phyloP scores from a whole-genome alignment of 106 monocot species.

The Platanthera guangdongensis region DNA sequence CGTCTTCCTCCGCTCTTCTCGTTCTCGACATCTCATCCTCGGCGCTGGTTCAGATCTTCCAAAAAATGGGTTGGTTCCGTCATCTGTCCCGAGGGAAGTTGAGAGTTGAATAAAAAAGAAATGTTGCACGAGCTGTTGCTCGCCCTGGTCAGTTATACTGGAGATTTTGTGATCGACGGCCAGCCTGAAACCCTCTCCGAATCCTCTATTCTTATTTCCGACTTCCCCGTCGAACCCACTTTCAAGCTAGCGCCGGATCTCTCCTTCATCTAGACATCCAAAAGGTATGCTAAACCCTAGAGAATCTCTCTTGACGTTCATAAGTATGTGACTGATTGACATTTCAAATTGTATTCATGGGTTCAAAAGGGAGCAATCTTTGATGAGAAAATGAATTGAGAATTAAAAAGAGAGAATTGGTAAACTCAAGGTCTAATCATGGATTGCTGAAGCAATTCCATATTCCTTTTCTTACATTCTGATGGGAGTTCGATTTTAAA shows the following conservation, averaged over 20 bases:
- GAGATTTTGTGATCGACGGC: conserved; percentile 83
- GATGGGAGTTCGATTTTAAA: too few relatives aligned
- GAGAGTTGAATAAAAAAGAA: neutral
- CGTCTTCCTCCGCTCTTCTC: too few relatives aligned
- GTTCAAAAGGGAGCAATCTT: neutral
- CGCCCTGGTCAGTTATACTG: conserved; percentile 74
- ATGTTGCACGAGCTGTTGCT: conserved; percentile 99
- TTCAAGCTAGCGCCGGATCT: conserved; percentile 83
- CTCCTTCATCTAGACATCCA: conserved; percentile 76
- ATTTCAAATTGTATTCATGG: neutral
- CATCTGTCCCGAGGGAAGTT: neutral
- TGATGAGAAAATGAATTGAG: neutral
- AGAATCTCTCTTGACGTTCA: neutral
- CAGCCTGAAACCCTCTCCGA: conserved; percentile 31
- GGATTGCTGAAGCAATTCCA: too few relatives aligned
- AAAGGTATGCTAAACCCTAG: conserved; percentile 41
- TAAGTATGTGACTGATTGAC: neutral
- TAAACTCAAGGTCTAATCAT: too few relatives aligned
- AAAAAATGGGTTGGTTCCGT: too few relatives aligned
- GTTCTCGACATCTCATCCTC: too few relatives aligned
- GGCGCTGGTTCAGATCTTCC: too few relatives aligned
- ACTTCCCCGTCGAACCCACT: conserved; percentile 33
- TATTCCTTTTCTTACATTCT: too few relatives aligned
- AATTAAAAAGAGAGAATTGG: too few relatives aligned
- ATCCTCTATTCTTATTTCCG: neutral